These are phyloP conservation scores for Leccinum uliginosum DNA, from an alignment of 768 basidiomycete species.

Conservation along the genomic window DNA sequence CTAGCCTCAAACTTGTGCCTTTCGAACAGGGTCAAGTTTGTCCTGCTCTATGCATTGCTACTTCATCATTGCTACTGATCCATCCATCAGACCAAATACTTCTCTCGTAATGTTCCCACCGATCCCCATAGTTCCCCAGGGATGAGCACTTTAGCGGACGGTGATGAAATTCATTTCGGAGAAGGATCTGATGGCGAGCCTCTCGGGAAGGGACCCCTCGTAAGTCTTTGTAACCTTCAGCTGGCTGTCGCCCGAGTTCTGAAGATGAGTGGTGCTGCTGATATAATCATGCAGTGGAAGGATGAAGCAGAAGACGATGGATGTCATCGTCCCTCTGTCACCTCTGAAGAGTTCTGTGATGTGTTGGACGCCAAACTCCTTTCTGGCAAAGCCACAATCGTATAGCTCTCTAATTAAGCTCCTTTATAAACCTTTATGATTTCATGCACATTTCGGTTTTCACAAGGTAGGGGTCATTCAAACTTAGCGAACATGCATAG, in stretches of 20 bases:
- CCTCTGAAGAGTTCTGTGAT: no score
- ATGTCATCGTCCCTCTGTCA: no score
- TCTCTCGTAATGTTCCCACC: no score
- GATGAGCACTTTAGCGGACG: not conserved
- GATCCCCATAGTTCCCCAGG: no score
- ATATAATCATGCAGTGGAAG: conserved; percentile 2
- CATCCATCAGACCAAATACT: no score
- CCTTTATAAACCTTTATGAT: no score
- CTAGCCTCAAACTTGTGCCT: not conserved
- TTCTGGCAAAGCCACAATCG: no score
- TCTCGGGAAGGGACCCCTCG: not conserved
- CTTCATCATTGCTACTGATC: not conserved
- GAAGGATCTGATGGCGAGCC: not conserved
- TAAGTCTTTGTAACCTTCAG: not conserved
- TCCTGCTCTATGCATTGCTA: not conserved
- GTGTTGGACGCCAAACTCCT: no score
- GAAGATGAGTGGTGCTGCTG: conserved; percentile 6
- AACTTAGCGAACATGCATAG: no score
- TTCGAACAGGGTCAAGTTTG: not conserved
- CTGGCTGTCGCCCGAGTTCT: conserved; percentile 2
- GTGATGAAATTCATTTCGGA: not conserved
- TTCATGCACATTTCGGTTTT: no score
- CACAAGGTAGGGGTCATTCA: no score
- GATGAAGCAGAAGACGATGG: not conserved
- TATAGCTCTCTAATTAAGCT: no score